These are phyloP conservation scores for Naganishia albida DNA, from an alignment of 1,284 basidiomycete species.

Conservation along the genomic window DNA sequence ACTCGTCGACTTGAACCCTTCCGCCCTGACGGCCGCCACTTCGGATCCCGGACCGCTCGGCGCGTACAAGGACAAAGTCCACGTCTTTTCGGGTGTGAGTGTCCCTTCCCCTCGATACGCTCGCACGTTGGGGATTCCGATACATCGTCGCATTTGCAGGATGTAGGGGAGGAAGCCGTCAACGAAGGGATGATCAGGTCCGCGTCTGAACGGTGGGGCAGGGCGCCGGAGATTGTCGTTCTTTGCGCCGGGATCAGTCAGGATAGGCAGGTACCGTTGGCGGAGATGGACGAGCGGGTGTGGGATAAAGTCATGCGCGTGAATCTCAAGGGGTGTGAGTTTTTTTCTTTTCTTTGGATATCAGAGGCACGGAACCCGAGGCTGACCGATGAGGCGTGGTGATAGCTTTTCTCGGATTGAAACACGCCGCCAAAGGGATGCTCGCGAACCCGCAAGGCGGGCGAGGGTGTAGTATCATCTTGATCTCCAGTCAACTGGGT, in stretches of 20 bases:
- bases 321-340: conserved; percentile 36
- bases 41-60: background rate
- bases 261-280: conserved; percentile 31
- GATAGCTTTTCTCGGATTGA: conserved; percentile 41
- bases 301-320: conserved; percentile 35
- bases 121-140: too few species aligned
- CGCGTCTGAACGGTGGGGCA: conserved; percentile 35
- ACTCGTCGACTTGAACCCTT: conserved; percentile 33
- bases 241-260: conserved; percentile 36
- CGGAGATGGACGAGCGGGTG: conserved; percentile 25
- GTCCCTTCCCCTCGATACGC: too few species aligned
- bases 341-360: background rate
- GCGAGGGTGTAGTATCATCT: conserved; percentile 38
- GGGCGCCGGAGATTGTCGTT: conserved; percentile 33
- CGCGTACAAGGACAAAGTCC: conserved; percentile 9
- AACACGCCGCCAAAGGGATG: conserved; percentile 38
- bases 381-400: too few species aligned
- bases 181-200: conserved; percentile 25
- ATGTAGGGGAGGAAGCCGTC: conserved; percentile 31
- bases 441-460: conserved; percentile 35
- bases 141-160: too few species aligned
- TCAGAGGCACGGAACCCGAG: background rate
- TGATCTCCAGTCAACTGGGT: conserved; percentile 39
- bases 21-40: conserved; percentile 4
- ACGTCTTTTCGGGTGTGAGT: conserved; percentile 29